A percentile compares a stretch with the other conserved stretches of the same genome.
phyloP scores from a whole-genome alignment of 2,329 filamentous ascomycete genomes.

The Remersonia thermophila region DNA sequence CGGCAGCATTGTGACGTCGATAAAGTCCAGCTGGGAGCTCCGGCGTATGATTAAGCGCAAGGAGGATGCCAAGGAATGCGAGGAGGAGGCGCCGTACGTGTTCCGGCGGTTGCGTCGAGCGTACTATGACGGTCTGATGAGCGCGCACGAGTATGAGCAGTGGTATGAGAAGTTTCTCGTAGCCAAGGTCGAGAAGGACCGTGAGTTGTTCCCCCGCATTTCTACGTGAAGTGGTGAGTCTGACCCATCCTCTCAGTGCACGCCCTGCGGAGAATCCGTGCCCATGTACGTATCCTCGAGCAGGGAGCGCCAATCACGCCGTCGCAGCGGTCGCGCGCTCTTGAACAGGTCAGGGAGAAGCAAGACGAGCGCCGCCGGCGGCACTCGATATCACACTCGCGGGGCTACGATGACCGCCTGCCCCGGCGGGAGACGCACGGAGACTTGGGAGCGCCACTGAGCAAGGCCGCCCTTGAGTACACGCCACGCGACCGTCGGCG shows the following conservation, averaged over 20 bases:
- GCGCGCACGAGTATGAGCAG: conserved; percentile 14
- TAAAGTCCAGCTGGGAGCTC: conserved; percentile 22
- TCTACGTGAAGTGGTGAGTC: neutral
- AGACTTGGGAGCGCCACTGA: too few relatives aligned
- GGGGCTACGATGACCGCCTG: too few relatives aligned
- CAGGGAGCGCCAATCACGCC: conserved; percentile 8
- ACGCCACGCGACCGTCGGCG: too few relatives aligned
- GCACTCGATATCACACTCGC: conserved; percentile 9
- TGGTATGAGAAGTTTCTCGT: conserved; percentile 20
- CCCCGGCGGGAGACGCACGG: too few relatives aligned
- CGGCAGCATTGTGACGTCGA: conserved; percentile 20
- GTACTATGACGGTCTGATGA: conserved; percentile 17
- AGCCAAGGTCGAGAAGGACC: conserved; percentile 19
- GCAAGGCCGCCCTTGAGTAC: too few relatives aligned
- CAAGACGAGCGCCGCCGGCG: too few relatives aligned
- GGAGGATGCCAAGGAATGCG: conserved; percentile 13
- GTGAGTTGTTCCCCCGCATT: conserved; percentile 12
- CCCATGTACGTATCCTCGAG: conserved; percentile 11
- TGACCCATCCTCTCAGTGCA: too few relatives aligned
- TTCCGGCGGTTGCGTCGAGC: conserved; percentile 14
- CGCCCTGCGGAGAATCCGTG: conserved; percentile 11
- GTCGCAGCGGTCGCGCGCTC: conserved; percentile 6
- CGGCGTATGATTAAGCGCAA: conserved; percentile 20
- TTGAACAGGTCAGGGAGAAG: conserved; percentile 4
- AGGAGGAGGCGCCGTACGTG: conserved; percentile 14